Conservation (phyloP, 2,329 filamentous ascomycete genomes). For the Celoporthe dispersa region DNA sequence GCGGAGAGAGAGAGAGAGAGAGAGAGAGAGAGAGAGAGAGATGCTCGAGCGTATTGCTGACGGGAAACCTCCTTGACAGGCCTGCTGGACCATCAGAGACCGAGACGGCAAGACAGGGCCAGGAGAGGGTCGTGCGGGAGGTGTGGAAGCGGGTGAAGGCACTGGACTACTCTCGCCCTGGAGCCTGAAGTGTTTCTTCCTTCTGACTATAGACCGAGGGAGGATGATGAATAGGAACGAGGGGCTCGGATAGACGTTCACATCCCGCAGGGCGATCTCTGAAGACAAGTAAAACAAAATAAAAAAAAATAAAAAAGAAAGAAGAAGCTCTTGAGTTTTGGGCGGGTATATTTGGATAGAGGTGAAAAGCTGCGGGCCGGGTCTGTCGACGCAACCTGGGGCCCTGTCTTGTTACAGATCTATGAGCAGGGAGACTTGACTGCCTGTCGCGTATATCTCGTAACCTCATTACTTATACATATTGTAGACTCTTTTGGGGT, state of each 20-base stretch:
- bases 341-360: conserved; percentile 46
- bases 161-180: conserved; percentile 70
- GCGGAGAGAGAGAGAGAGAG: too few species aligned
- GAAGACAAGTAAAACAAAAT: too few species aligned
- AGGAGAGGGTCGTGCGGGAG: conserved; percentile 72
- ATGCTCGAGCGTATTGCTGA: background rate
- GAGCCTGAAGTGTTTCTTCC: conserved; percentile 43
- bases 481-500: conserved; percentile 6
- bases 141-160: conserved; percentile 71
- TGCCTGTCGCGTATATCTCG: conserved; percentile 20
- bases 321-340: background rate
- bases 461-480: conserved; percentile 21
- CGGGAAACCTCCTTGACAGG: conserved; percentile 41
- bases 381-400: conserved; percentile 7
- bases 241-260: background rate
- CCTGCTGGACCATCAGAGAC: conserved; percentile 64
- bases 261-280: background rate
- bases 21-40: too few species aligned
- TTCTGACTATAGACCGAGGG: background rate
- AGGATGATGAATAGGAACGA: background rate
- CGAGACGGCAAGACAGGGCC: conserved; percentile 68
- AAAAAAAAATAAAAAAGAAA: background rate
- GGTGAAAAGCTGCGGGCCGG: conserved; percentile 20
- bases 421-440: conserved; percentile 25
- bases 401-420: conserved; percentile 25